Base-by-base conservation (phyloP, 2,329 filamentous ascomycete species). In the Arthrocladium fulminans region DNA sequence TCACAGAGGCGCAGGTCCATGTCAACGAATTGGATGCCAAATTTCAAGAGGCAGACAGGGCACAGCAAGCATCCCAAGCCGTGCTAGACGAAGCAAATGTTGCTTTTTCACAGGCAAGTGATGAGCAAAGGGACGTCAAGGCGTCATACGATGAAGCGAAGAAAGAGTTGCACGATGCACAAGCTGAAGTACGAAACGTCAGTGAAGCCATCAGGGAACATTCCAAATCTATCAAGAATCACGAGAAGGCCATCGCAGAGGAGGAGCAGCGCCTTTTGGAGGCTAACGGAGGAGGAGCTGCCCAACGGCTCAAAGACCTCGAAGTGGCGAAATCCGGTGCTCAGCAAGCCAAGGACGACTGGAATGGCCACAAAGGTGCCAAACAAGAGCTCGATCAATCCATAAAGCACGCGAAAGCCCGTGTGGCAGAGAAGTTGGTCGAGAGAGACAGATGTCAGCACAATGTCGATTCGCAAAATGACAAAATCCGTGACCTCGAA, bases 221-320 rank as follows among this genome's bases (percentile, higher is more conserved):
- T 8, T 59, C 72, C 47, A 52, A 61, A 23, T 15, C 7, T 10
- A 35, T 38, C 7, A 24, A 22, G 15, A 23, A 24, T 22, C 17
- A 20, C 5, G 17, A 41, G 17, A 15, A 42, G 20, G 68, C 75
- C 12, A 76, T 81, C 24, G 52, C 52, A 9, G 59, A 66, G n/a
- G 73, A 75, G 57, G 65, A 66, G 43, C 60, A 62, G 45, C 80
- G 82, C 3, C 73, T 95, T 6, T 74, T 78, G 37, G 76, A 80
- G 38, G 75, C 79, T 2, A 83, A 84, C 57, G 86, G 88, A 30
- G 84, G 84, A 22, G 78, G 77, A 20, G 79, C 85, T 59, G 71
- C 77, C 7, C 70, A 74, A 53, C 86, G 81, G 59, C 65, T 78
- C 29, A 67, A 69, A 15, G 74, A 83, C 58, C 70, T 84, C 2